phyloP scores from a whole-genome alignment of 306 rosid species.

The Psophocarpus tetragonolobus region DNA sequence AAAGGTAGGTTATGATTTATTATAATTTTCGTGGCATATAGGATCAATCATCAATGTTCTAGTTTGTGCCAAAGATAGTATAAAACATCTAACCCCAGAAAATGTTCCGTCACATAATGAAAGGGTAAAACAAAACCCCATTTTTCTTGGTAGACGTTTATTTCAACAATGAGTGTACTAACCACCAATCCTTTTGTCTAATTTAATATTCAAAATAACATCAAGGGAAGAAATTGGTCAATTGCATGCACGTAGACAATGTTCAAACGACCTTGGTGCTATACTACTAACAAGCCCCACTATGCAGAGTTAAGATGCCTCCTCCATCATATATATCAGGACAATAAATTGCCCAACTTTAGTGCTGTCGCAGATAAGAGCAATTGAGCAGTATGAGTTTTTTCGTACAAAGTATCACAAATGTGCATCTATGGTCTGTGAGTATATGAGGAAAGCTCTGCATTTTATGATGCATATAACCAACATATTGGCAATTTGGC shows the following conservation, averaged over 20 bases:
- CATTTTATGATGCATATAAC: conserved; percentile 26
- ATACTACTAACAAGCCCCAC: not conserved
- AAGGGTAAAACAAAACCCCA: not conserved
- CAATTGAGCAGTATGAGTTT: not conserved
- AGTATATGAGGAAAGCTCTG: conserved; percentile 7
- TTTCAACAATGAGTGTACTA: not conserved
- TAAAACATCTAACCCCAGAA: not conserved
- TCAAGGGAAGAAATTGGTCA: conserved; percentile 14
- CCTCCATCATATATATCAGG: not conserved
- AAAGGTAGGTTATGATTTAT: not conserved
- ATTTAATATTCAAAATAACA: conserved; percentile 28
- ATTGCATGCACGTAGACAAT: not conserved
- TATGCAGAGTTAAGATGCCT: conserved; percentile 13
- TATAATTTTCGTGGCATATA: not conserved
- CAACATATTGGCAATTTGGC: conserved; percentile 30
- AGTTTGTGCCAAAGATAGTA: not conserved
- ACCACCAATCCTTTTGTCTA: not conserved
- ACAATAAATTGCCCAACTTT: not conserved
- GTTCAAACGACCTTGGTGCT: not conserved
- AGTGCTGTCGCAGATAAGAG: conserved; percentile 2
- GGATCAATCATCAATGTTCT: not conserved
- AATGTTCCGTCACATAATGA: not conserved
- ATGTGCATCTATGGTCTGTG: conserved; percentile 22
- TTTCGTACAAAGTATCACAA: not conserved
- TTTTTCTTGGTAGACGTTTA: not conserved